Conservation (phyloP, 805 yeast species). For the Candida golubevii region DNA sequence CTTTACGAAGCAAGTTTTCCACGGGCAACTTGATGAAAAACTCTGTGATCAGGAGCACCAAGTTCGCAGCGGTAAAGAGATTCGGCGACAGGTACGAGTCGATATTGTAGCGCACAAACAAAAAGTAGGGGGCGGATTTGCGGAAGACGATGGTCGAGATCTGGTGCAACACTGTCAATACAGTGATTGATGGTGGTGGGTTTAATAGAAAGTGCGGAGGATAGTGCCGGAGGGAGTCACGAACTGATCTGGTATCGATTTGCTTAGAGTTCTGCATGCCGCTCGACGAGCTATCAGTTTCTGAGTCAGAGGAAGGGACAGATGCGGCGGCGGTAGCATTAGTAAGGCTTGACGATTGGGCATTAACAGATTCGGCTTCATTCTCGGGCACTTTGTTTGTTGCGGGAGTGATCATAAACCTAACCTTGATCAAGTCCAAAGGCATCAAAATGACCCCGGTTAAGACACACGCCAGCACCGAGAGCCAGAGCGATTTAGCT, state of each 20-base stretch:
- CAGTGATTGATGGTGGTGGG: slow-evolving; percentile 45
- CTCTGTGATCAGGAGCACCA: slow-evolving; percentile 62
- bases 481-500: slow-evolving; percentile 57
- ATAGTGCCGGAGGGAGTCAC: slow-evolving; percentile 57
- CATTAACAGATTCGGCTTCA: neutral
- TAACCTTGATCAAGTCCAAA: slow-evolving; percentile 73
- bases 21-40: slow-evolving; percentile 77
- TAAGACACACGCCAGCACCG: slow-evolving; percentile 65
- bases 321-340: neutral
- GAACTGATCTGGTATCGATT: slow-evolving; percentile 55
- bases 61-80: slow-evolving; percentile 52
- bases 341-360: too few relatives aligned
- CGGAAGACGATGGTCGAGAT: slow-evolving; percentile 57
- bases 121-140: slow-evolving; percentile 60
- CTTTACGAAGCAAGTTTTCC: slow-evolving; percentile 80
- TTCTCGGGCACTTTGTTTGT: slow-evolving; percentile 22
- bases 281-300: neutral
- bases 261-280: neutral
- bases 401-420: slow-evolving; percentile 67
- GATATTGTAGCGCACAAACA: slow-evolving; percentile 57
- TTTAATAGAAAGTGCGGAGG: slow-evolving; percentile 53
- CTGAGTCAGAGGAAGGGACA: neutral
- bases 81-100: slow-evolving; percentile 64
- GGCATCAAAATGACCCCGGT: slow-evolving; percentile 77
- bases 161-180: slow-evolving; percentile 56